Conservation (phyloP, 306 rosid genomes). For the Oxytropis ochrocephala region DNA sequence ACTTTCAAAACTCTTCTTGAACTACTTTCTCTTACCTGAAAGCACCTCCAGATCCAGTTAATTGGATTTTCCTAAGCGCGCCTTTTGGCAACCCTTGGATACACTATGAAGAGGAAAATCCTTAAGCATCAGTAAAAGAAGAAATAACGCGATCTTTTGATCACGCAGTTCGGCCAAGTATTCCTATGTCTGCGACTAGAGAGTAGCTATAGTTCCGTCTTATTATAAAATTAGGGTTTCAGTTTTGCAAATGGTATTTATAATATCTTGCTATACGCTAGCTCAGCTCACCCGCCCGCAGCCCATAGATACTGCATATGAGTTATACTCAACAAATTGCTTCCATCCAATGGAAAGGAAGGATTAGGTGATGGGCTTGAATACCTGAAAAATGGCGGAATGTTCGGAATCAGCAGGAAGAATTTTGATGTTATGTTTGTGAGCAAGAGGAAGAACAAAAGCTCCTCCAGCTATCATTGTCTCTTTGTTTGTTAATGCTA, state of each 20-base stretch:
- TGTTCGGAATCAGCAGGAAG: conserved; percentile 99
- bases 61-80: conserved; percentile 70
- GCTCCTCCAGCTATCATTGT: conserved; percentile 96
- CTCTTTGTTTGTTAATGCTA: conserved; percentile 96
- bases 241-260: too few species aligned
- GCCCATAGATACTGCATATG: too few species aligned
- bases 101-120: conserved; percentile 46
- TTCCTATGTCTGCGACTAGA: too few species aligned
- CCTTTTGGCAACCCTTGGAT: conserved; percentile 81
- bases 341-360: background rate
- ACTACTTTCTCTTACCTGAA: conserved; percentile 51
- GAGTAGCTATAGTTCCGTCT: too few species aligned
- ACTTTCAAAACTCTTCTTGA: background rate
- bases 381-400: conserved; percentile 96
- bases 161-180: too few species aligned
- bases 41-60: conserved; percentile 92
- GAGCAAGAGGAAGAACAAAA: conserved; percentile 93
- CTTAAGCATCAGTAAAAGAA: background rate
- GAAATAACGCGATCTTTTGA: too few species aligned
- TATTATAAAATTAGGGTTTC: too few species aligned
- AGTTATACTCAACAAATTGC: too few species aligned
- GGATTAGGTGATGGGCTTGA: background rate
- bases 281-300: too few species aligned
- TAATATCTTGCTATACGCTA: too few species aligned
- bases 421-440: conserved; percentile 77